phyloP scores from a whole-genome alignment of 805 yeast species.

The Spathaspora hagerdaliae region DNA sequence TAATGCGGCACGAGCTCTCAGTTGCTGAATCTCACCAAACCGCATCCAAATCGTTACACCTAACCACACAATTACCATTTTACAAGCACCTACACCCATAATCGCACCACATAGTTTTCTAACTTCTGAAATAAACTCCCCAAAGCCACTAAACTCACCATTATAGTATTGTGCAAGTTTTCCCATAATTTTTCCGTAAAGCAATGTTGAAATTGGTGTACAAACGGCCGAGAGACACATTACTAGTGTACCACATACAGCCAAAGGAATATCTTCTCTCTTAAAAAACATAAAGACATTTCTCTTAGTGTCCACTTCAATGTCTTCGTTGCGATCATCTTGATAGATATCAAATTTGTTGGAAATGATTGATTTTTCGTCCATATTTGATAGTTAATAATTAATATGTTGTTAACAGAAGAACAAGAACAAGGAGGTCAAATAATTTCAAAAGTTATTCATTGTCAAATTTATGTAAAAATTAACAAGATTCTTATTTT shows the following conservation, averaged over 20 bases:
- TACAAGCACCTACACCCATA: constrained; percentile 28
- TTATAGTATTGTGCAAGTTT: constrained; percentile 22
- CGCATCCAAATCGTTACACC: constrained; percentile 60
- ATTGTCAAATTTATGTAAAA: no score
- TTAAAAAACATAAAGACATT: constrained; percentile 13
- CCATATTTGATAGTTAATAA: background rate
- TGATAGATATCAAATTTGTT: background rate
- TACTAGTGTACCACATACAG: constrained; percentile 24
- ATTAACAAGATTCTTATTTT: no score
- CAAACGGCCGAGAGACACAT: constrained; percentile 51
- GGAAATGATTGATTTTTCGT: background rate
- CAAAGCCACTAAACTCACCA: constrained; percentile 24
- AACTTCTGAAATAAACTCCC: constrained; percentile 21
- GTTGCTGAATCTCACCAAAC: constrained; percentile 69
- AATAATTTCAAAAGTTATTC: no score
- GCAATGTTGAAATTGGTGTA: constrained; percentile 57
- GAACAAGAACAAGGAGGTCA: no score
- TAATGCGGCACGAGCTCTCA: constrained; percentile 47
- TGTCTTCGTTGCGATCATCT: background rate
- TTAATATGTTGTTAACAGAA: no score
- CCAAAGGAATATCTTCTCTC: constrained; percentile 11
- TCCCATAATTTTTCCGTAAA: constrained; percentile 63
- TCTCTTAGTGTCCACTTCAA: background rate
- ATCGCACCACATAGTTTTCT: constrained; percentile 26
- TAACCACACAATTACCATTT: constrained; percentile 42